A percentile compares a stretch with the other conserved stretches of the same genome.
phyloP scores from a whole-genome alignment of 805 yeast genomes.

The Lipomyces spencermartinsiae region DNA sequence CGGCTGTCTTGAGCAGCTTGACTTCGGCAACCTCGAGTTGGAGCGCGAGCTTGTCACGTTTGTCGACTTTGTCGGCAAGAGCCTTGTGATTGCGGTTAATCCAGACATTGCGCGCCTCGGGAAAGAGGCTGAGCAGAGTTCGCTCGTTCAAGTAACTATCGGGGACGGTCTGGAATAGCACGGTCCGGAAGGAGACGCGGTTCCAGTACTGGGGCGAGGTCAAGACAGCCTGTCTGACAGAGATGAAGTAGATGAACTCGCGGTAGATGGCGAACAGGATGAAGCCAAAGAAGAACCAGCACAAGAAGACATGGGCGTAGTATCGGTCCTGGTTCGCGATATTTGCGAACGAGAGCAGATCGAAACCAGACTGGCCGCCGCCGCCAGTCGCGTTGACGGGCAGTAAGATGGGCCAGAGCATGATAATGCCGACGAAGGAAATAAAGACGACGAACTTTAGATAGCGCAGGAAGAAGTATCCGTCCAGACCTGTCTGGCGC shows the following conservation, averaged over 20 bases:
- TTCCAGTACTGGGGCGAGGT: slow-evolving; percentile 82
- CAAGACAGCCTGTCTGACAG: slow-evolving; percentile 76
- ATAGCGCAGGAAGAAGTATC: slow-evolving; percentile 86
- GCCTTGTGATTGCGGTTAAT: slow-evolving; percentile 68
- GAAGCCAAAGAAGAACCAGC: slow-evolving; percentile 78
- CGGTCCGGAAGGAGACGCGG: slow-evolving; percentile 77
- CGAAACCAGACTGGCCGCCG: slow-evolving; percentile 68
- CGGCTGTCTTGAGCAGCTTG: slow-evolving; percentile 62
- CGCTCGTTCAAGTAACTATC: slow-evolving; percentile 71
- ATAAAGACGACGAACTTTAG: slow-evolving; percentile 61
- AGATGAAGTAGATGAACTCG: slow-evolving; percentile 78
- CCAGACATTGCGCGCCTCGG: slow-evolving; percentile 83
- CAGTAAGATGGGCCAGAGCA: slow-evolving; percentile 71
- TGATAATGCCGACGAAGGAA: slow-evolving; percentile 60
- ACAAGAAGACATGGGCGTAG: slow-evolving; percentile 83
- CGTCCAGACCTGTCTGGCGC: slow-evolving; percentile 91
- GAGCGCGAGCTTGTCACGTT: slow-evolving; percentile 65
- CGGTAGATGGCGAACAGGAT: slow-evolving; percentile 78
- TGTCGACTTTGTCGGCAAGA: slow-evolving; percentile 60
- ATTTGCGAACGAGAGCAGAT: slow-evolving; percentile 79
- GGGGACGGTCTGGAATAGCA: slow-evolving; percentile 84
- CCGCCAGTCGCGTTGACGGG: slow-evolving; percentile 77
- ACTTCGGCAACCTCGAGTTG: slow-evolving; percentile 73
- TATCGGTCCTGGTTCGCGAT: slow-evolving; percentile 67
- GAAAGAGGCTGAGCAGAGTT: slow-evolving; percentile 75